Conservation (phyloP, 805 yeast genomes). For the Candida ulmi region DNA sequence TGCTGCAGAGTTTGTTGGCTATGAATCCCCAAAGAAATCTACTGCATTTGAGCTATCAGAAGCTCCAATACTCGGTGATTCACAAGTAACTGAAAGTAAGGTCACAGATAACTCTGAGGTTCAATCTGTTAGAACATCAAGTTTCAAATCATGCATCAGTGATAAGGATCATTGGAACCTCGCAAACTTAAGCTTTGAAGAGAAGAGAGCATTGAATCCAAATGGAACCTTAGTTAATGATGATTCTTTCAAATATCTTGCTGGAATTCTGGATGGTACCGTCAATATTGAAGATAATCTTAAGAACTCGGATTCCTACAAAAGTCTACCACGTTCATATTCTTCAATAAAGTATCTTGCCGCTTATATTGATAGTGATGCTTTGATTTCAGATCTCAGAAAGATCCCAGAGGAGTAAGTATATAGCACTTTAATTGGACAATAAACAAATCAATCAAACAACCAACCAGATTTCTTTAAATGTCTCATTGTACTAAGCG, state of each 20-base stretch:
- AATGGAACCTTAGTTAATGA: constrained; percentile 22
- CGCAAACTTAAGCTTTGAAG: background rate
- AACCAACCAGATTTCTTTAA: background rate
- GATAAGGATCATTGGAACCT: constrained; percentile 2
- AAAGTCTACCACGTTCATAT: constrained; percentile 21
- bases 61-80: background rate
- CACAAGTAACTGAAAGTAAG: constrained; percentile 1
- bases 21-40: background rate
- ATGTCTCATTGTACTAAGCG: no score
- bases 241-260: constrained; percentile 41
- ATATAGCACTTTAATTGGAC: background rate
- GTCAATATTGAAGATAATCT: constrained; percentile 2
- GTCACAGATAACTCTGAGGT: background rate
- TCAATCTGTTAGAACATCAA: constrained; percentile 7
- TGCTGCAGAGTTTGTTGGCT: background rate
- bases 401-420: constrained; percentile 9
- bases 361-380: constrained; percentile 24
- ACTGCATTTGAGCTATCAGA: no score
- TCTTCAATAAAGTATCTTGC: constrained; percentile 34
- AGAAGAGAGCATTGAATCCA: background rate
- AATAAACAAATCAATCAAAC: background rate
- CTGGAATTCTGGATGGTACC: constrained; percentile 27
- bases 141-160: constrained; percentile 20
- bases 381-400: constrained; percentile 13
- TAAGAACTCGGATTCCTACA: constrained; percentile 12